Base-by-base conservation (phyloP, 306 rosid genomes). In the Sesbania bispinosa region DNA sequence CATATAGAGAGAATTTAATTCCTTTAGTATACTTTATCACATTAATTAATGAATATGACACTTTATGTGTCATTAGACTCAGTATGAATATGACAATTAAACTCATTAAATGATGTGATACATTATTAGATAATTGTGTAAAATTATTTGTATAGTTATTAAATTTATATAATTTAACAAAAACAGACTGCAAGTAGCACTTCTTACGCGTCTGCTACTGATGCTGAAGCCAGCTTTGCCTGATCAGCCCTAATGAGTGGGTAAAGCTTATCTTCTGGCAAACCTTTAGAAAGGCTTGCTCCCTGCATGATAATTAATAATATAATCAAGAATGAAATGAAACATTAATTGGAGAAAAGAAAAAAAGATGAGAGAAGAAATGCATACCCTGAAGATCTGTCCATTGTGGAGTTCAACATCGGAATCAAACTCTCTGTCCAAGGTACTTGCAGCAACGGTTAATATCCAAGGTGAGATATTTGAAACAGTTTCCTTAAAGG, bases 401-500 rank as follows among this genome's bases (percentile, higher is more conserved):
- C 96, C 93, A 60, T 82, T 79, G 0, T n/a, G 26, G n/a, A 92
- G 91, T 62, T 77, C 53, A 46, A 89, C 85, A 63, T 9, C 2
- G 60, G 86, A 3, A 32, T 70, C 48, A 54, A 89, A 82, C 51
- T 77, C 72, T 46, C 93, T 75, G 18, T 92, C 97, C 77, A 87
- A 20, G 36, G 93, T 85, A 63, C 96, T 92, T 0, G 96, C 97
- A 21, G 65, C 96, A 10, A 92, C 88, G 0, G 97, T 92, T 1
- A 92, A 18, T 15, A 89, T 69, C 97, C 97, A 92, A 18, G 97
- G 97, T 1, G 93, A 73, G 69, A 74, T 14, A 55, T 92, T 92
- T 0, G 87, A 0, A 26, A 79, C 87, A 47, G 83, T 64, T 32
- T 46, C 73, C 1, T n/a, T n/a, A n/a, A n/a, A n/a, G n/a, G 90